A percentile compares a stretch with the other conserved stretches of the same genome.
Conservation (phyloP, 257 asterid genomes). For the Coffea eugenioides region DNA sequence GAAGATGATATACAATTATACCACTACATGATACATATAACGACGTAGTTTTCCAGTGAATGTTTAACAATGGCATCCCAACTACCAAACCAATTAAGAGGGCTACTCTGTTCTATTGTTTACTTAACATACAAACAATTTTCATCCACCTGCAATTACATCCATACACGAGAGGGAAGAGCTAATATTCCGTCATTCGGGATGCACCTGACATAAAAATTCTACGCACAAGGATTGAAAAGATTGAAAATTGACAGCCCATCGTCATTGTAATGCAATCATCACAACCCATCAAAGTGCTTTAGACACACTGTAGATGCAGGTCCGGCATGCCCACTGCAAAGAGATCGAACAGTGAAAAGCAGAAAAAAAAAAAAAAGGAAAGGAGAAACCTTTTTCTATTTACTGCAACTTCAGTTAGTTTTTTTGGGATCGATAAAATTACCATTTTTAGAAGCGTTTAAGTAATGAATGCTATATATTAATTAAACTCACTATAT, state of each 20-base stretch:
- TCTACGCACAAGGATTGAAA: neutral
- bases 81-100: neutral
- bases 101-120: neutral
- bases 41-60: neutral
- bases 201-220: no score
- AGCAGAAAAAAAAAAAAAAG: neutral
- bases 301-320: constrained; percentile 10
- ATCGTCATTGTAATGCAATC: constrained; percentile 10
- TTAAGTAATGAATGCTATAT: no score
- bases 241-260: constrained; percentile 15
- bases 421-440: no score
- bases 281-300: neutral
- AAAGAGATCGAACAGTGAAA: constrained; percentile 5
- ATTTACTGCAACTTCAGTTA: no score
- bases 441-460: no score
- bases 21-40: no score
- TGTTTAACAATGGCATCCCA: neutral
- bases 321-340: constrained; percentile 18
- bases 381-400: no score
- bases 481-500: no score
- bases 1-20: no score
- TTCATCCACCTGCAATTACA: neutral
- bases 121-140: no score
- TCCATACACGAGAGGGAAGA: no score
- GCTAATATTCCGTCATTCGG: no score